Evolutionary conservation across 371 early-diverging fungal species (phyloP).

Genomic region (Apophysomyces trapeziformis): DNA sequence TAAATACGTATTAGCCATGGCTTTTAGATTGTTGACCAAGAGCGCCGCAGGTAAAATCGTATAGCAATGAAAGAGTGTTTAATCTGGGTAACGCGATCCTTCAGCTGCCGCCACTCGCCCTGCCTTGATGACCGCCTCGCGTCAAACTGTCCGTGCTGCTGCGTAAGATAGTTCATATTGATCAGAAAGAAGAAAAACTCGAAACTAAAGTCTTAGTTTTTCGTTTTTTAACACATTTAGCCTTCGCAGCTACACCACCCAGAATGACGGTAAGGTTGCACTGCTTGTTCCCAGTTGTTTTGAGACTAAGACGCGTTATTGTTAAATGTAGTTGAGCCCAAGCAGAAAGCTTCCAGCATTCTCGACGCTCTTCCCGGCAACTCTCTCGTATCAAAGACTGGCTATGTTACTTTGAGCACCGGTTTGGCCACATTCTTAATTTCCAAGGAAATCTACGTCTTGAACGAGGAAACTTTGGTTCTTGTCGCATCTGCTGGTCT

Average conservation of each 20-base stretch:
- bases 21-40: constrained; percentile 37
- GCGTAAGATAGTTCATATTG: constrained; percentile 33
- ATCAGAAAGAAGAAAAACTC: neutral
- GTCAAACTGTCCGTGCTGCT: constrained; percentile 45
- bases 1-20: neutral
- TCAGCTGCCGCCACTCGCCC: constrained; percentile 50
- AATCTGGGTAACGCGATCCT: constrained; percentile 2
- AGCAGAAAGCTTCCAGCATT: constrained; percentile 82
- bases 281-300: neutral
- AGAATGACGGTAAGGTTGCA: constrained; percentile 33
- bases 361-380: constrained; percentile 93
- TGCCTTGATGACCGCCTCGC: constrained; percentile 41
- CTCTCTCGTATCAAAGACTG: constrained; percentile 87
- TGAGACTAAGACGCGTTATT: constrained; percentile 2
- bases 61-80: neutral
- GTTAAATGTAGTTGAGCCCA: constrained; percentile 46
- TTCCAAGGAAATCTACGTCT: constrained; percentile 95
- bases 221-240: constrained; percentile 19
- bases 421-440: constrained; percentile 88
- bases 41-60: constrained; percentile 29
- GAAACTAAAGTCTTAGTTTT: neutral
- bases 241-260: constrained; percentile 44
- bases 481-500: constrained; percentile 78
- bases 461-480: constrained; percentile 93
- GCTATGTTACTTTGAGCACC: constrained; percentile 82